phyloP scores from a whole-genome alignment of 768 basidiomycete genomes.

The Lactarius vividus region DNA sequence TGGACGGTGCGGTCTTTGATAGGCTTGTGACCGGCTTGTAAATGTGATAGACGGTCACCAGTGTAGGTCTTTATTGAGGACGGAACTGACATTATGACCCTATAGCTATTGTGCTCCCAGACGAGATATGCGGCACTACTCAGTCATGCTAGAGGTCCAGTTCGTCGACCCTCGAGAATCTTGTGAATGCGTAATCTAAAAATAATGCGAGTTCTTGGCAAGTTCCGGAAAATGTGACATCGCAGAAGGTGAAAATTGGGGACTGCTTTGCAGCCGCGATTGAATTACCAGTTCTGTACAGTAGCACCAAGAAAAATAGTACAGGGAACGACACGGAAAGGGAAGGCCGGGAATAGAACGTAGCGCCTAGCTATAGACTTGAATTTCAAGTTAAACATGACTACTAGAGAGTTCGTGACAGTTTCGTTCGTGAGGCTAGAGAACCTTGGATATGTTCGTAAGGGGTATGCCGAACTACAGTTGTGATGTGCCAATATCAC shows the following conservation, averaged over 20 bases:
- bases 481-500: not conserved
- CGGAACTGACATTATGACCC: too few relatives aligned
- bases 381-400: not conserved
- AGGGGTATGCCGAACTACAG: constrained; percentile 4
- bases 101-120: not conserved
- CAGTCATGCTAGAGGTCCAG: not conserved
- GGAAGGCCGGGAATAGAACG: not conserved
- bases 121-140: not conserved
- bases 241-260: not conserved
- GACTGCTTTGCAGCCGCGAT: not conserved
- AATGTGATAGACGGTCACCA: too few relatives aligned
- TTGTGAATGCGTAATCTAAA: not conserved
- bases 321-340: not conserved
- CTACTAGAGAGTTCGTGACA: too few relatives aligned
- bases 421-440: constrained; percentile 1
- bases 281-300: not conserved
- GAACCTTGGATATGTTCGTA: constrained; percentile 2
- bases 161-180: not conserved
- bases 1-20: too few relatives aligned
- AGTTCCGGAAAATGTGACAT: not conserved
- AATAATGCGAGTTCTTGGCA: not conserved
- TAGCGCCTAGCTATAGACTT: not conserved
- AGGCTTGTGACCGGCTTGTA: too few relatives aligned
- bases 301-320: not conserved
- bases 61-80: too few relatives aligned